phyloP scores from a whole-genome alignment of 495 filamentous ascomycete genomes.

The Neurospora discreta region DNA sequence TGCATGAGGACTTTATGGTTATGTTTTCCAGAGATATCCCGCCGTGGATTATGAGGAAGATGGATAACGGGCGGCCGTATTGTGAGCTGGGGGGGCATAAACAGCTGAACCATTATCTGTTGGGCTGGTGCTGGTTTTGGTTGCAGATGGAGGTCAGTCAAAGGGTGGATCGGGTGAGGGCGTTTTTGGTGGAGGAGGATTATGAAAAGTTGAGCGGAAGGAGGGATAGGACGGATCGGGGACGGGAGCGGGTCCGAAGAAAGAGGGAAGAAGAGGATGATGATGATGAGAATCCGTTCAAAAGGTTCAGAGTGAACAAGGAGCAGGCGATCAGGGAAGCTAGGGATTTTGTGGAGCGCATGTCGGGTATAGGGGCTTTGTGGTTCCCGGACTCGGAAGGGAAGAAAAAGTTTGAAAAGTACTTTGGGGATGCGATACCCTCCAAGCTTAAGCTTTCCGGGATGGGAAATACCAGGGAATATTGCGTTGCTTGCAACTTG shows the following conservation, averaged over 20 bases:
- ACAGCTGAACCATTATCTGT: not conserved
- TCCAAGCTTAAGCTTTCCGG: constrained; percentile 10
- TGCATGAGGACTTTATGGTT: not conserved
- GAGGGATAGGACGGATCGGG: not conserved
- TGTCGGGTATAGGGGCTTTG: constrained; percentile 26
- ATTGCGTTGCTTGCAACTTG: constrained; percentile 37
- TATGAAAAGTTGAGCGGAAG: not conserved
- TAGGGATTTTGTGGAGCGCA: constrained; percentile 15
- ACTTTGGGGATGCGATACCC: constrained; percentile 11
- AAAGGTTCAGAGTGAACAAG: constrained; percentile 4
- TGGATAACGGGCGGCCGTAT: not conserved
- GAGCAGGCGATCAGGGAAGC: constrained; percentile 6
- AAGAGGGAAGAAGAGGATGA: not conserved
- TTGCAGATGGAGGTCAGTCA: not conserved
- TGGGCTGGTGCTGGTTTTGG: not conserved
- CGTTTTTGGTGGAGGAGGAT: not conserved
- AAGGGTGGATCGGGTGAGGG: not conserved
- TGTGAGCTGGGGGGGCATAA: not conserved
- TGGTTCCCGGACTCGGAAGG: constrained; percentile 11
- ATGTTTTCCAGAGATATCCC: not conserved
- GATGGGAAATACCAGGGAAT: not conserved
- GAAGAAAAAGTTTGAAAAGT: constrained; percentile 14
- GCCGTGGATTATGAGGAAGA: not conserved
- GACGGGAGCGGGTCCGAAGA: not conserved
- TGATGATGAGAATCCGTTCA: constrained; percentile 8